Evolutionary conservation across 495 filamentous ascomycete genomes (phyloP), one percentile per base, ranked within the genome.

Genomic region (Penicillium lividum): DNA sequence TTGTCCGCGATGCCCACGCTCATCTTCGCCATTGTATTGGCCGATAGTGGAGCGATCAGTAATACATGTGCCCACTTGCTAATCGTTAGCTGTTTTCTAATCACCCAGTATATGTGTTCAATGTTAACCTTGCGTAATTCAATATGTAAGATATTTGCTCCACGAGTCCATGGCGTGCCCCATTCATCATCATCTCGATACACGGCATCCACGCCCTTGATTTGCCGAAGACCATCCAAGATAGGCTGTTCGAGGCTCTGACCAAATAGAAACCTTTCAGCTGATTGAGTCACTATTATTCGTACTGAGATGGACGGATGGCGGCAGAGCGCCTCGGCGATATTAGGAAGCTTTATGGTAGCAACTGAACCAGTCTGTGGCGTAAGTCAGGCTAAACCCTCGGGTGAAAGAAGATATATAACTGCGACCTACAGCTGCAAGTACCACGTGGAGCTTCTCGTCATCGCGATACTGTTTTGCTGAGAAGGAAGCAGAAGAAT

Each of bases 261-360:
- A 40, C 83, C 87, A 15, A 65, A 63, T 15, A 97, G 83, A 68
- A 96, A 97, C 5, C 83, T 75, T 40, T 80, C 73, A 1, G 93
- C 89, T 11, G 86, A 83, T 15, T 80, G 71, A 22, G 90, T 93
- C 45, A 97, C 76, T 59, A 97, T 73, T 54, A 97, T 76, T 33
- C 90, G 89, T 68, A 97, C 89, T 30, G 87, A 88, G 42, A 96
- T 80, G 57, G 82, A 79, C 7, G 43, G 61, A 33, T 69, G 61
- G n/a, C 68, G 57, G 51, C 79, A 74, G 6, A 97, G 80, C 1
- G 84, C 72, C 10, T 75, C 54, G 49, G 89, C 68, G 53, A 97
- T 92, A 54, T 81, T 78, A 6, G 89, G 89, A 29, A 97, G 81
- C 66, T 97, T 97, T 73, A 97, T 94, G 8, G 92, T 92, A 47